These are phyloP conservation scores for Aspergillus sclerotioniger DNA, from an alignment of 495 filamentous ascomycete species.

Conservation along the genomic window DNA sequence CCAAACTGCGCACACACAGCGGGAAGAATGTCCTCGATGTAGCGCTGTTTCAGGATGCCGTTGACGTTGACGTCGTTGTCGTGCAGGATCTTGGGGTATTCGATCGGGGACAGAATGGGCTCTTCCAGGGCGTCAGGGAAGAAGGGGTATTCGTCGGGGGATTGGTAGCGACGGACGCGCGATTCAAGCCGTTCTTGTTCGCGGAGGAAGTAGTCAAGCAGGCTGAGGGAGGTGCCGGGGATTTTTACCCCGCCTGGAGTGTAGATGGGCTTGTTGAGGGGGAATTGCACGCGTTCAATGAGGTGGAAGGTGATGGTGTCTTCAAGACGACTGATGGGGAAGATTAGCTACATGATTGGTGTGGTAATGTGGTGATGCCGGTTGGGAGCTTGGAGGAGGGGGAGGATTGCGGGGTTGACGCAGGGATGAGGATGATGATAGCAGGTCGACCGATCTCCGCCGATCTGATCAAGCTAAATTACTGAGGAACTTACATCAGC, in stretches of 20 bases:
- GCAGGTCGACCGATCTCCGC: conserved; percentile 4
- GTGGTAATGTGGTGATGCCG: background rate
- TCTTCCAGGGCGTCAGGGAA: conserved; percentile 78
- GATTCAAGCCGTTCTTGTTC: conserved; percentile 90
- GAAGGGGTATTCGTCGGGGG: conserved; percentile 97
- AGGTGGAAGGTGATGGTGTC: conserved; percentile 98
- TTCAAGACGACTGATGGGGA: conserved; percentile 74
- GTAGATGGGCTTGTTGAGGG: conserved; percentile 88
- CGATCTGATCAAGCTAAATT: background rate
- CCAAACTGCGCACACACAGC: conserved; percentile 71
- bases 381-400: background rate
- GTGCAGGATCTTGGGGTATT: conserved; percentile 91
- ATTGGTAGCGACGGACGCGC: conserved; percentile 91
- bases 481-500: conserved; percentile 66
- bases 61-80: conserved; percentile 91
- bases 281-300: conserved; percentile 98
- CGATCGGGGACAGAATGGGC: conserved; percentile 80
- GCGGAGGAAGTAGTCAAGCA: conserved; percentile 89
- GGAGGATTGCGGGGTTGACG: background rate
- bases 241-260: conserved; percentile 73
- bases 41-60: conserved; percentile 77
- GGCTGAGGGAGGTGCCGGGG: conserved; percentile 67
- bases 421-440: conserved; percentile 12
- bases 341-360: conserved; percentile 5
- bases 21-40: conserved; percentile 80